Evolutionary conservation across 2,329 filamentous ascomycete species (phyloP), one percentile per base, ranked within the genome.

Genomic region (Alternaria sp.): DNA sequence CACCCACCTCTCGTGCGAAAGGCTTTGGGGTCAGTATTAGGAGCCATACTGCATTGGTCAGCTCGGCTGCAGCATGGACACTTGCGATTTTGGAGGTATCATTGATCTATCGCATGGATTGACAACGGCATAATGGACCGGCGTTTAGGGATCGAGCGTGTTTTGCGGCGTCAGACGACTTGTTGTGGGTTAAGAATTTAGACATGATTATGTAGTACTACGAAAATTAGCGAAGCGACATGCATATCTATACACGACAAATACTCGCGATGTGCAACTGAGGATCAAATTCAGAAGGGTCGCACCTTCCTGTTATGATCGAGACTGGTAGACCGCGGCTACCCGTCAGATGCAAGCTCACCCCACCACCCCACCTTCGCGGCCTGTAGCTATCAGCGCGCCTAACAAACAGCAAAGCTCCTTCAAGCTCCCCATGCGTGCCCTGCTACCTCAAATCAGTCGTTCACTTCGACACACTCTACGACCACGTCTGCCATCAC

Each of bases 351-450:
- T 61, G 59, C 59, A 32, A 36, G 49, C 64, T 59, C 63, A 66
- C 71, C 73, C 69, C 68, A 68, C 68, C 63, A 68, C 69, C 73
- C 73, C 74, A 72, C 70, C 59, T 65, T 57, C 56, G 58, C 17
- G 45, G 56, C 61, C 28, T 54, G 61, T 62, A 53, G 56, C 59
- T 62, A 53, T 53, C 57, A 43, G 57, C 26, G 40, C 53, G 59
- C 53, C 60, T 61, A 45, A 63, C 61, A 64, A 65, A 63, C 65
- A 65, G 50, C 57, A 36, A 47, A 66, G 66, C 63, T 60, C 44
- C 26, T 30, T 23, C 56, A 67, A 67, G 60, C 67, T 67, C 32
- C 44, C 36, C 60, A 69, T 65, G 57, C 65, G 59, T 56, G 63
- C 45, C 47, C n/a, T 62, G 28, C 50, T 62, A 28, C 59, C 55